Conservation (phyloP, 2,329 filamentous ascomycete genomes). For the Colletotrichum spinosum region DNA sequence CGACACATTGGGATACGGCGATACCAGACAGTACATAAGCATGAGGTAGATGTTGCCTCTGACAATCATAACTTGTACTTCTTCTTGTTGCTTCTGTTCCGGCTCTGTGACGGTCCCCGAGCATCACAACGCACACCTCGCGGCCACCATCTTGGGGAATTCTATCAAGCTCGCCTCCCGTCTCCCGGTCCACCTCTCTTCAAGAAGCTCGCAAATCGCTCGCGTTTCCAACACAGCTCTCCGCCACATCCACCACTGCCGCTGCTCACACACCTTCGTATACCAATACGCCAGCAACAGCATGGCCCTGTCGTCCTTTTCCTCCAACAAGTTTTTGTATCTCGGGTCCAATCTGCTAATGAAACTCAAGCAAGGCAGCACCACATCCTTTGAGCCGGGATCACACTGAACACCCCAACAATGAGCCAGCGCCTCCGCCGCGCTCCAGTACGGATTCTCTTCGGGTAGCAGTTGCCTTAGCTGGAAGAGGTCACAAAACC, state of each 20-base stretch:
- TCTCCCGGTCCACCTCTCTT: slow-evolving; percentile 24
- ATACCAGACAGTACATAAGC: slow-evolving; percentile 22
- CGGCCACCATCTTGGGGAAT: slow-evolving; percentile 13
- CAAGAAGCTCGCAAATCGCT: slow-evolving; percentile 58
- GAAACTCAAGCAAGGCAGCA: slow-evolving; percentile 60
- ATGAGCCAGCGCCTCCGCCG: slow-evolving; percentile 39
- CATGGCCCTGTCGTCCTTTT: slow-evolving; percentile 65
- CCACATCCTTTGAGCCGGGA: slow-evolving; percentile 14
- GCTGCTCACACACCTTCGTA: slow-evolving; percentile 55
- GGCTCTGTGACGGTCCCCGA: background rate
- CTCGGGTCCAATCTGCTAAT: slow-evolving; percentile 55
- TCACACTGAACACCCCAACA: background rate
- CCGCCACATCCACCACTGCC: slow-evolving; percentile 60
- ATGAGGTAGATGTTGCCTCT: background rate
- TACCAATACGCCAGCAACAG: slow-evolving; percentile 69
- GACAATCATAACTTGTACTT: background rate
- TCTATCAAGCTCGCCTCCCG: slow-evolving; percentile 7
- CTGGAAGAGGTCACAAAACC: slow-evolving; percentile 46
- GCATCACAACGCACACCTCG: background rate
- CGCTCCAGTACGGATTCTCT: slow-evolving; percentile 48
- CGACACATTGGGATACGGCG: slow-evolving; percentile 13
- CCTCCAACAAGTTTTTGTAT: slow-evolving; percentile 57
- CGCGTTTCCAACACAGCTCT: slow-evolving; percentile 61
- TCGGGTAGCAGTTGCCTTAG: slow-evolving; percentile 39
- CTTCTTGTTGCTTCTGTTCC: background rate